Conservation (phyloP, 352 stramenopile genomes). For the Discostella stelligera region DNA sequence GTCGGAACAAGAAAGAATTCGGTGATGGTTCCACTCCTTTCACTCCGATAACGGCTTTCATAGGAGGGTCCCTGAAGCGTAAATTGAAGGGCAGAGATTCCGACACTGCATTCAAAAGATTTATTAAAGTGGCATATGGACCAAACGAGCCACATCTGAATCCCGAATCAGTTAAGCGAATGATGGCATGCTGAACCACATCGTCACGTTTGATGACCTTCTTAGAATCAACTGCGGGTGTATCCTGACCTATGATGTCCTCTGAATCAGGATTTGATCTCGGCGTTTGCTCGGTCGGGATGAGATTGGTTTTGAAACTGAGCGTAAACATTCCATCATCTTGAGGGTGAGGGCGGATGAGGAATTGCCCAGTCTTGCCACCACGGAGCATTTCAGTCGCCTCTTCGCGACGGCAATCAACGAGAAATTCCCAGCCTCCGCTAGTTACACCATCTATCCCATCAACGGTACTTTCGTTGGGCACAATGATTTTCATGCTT, state of each 20-base stretch:
- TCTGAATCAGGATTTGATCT: slow-evolving; percentile 45
- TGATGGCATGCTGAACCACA: slow-evolving; percentile 83
- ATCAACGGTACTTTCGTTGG: slow-evolving; percentile 41
- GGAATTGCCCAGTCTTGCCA: slow-evolving; percentile 68
- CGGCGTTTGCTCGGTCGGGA: slow-evolving; percentile 50
- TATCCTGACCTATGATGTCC: slow-evolving; percentile 19
- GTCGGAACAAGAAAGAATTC: slow-evolving; percentile 76
- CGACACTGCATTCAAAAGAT: slow-evolving; percentile 79
- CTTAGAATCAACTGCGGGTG: slow-evolving; percentile 29
- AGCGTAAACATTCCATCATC: slow-evolving; percentile 82
- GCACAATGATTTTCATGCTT: slow-evolving; percentile 78
- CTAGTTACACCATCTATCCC: slow-evolving; percentile 57
- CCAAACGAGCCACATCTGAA: slow-evolving; percentile 84
- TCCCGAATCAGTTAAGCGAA: slow-evolving; percentile 79
- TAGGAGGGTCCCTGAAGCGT: slow-evolving; percentile 74
- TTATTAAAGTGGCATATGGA: slow-evolving; percentile 75
- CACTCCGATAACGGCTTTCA: slow-evolving; percentile 76
- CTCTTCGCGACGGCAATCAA: slow-evolving; percentile 76
- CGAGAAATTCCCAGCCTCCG: slow-evolving; percentile 83
- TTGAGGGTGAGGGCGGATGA: slow-evolving; percentile 77
- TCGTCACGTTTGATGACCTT: slow-evolving; percentile 72
- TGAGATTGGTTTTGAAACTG: slow-evolving; percentile 82
- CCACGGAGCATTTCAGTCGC: slow-evolving; percentile 77
- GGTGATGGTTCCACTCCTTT: slow-evolving; percentile 71
- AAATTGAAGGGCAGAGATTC: slow-evolving; percentile 79